Evolutionary conservation across 2,329 filamentous ascomycete genomes (phyloP).

Genomic region (Apiospora aurea): DNA sequence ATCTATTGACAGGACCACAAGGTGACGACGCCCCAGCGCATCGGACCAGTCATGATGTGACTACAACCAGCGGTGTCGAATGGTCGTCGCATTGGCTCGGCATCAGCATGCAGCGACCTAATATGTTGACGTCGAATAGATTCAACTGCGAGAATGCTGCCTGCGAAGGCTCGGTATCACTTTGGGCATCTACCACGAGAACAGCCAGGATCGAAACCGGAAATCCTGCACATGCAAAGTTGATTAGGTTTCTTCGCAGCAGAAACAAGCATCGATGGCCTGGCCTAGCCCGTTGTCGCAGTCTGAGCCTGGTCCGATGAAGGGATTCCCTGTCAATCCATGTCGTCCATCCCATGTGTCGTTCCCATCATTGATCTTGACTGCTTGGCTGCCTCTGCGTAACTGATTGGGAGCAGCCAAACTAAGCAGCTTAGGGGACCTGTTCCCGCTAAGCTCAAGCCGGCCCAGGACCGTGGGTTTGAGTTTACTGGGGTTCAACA

Average conservation of each 20-base stretch:
- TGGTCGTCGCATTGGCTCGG: not conserved
- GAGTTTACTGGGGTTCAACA: not conserved
- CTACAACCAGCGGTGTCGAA: not conserved
- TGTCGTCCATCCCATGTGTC: not conserved
- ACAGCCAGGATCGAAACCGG: not conserved
- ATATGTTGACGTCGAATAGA: not conserved
- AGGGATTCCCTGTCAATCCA: not conserved
- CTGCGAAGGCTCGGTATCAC: constrained; percentile 6
- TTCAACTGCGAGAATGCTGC: not conserved
- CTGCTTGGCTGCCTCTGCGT: not conserved
- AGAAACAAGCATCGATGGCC: not conserved
- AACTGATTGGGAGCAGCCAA: not conserved
- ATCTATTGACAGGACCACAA: not conserved
- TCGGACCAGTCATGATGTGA: not conserved
- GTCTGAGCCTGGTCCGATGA: not conserved
- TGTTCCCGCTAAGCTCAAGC: not conserved
- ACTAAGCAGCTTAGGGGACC: not conserved
- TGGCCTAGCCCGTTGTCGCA: not conserved
- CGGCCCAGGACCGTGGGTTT: not conserved
- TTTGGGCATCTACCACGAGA: not conserved
- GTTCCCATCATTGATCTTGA: not conserved
- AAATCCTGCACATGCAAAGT: not conserved
- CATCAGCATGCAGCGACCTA: not conserved
- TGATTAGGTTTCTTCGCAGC: not conserved
- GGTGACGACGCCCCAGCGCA: not conserved